phyloP scores from a whole-genome alignment of 345 rosid species.

The Euclidium syriacum region DNA sequence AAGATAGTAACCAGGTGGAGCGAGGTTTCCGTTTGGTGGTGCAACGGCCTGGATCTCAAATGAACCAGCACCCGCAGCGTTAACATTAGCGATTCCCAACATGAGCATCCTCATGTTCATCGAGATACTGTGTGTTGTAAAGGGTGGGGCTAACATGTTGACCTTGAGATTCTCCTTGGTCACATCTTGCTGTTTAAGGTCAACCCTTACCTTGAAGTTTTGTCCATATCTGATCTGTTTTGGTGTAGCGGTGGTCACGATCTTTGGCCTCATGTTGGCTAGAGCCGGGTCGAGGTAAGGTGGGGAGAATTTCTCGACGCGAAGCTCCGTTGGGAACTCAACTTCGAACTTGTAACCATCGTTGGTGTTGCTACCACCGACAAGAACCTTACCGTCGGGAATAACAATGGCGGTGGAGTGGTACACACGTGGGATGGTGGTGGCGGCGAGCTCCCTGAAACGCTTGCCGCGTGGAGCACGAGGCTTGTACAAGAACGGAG shows the following conservation, averaged over 20 bases:
- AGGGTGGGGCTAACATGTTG: slow-evolving; percentile 55
- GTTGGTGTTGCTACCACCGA: slow-evolving; percentile 70
- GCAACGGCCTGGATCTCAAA: slow-evolving; percentile 22
- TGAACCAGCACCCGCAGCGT: neutral
- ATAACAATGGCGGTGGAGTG: slow-evolving; percentile 48
- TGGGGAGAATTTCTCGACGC: slow-evolving; percentile 68
- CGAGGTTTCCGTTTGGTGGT: slow-evolving; percentile 40
- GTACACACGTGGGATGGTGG: slow-evolving; percentile 59
- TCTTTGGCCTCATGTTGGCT: slow-evolving; percentile 30
- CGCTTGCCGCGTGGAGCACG: slow-evolving; percentile 18
- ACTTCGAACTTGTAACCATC: slow-evolving; percentile 48
- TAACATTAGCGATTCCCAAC: slow-evolving; percentile 29
- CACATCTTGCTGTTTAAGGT: neutral
- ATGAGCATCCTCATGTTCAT: slow-evolving; percentile 60
- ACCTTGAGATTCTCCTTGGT: slow-evolving; percentile 27
- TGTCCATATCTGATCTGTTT: slow-evolving; percentile 28
- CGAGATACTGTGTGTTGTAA: slow-evolving; percentile 60
- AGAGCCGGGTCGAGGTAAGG: slow-evolving; percentile 52
- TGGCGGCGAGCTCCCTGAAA: slow-evolving; percentile 36
- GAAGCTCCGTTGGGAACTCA: slow-evolving; percentile 63
- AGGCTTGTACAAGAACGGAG: slow-evolving; percentile 46
- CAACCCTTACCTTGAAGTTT: slow-evolving; percentile 23
- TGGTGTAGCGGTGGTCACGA: slow-evolving; percentile 7
- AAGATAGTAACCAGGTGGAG: slow-evolving; percentile 60
- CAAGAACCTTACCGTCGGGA: slow-evolving; percentile 57